Evolutionary conservation across 805 yeast genomes (phyloP).

Genomic region (Wickerhamomyces strasburgensis): DNA sequence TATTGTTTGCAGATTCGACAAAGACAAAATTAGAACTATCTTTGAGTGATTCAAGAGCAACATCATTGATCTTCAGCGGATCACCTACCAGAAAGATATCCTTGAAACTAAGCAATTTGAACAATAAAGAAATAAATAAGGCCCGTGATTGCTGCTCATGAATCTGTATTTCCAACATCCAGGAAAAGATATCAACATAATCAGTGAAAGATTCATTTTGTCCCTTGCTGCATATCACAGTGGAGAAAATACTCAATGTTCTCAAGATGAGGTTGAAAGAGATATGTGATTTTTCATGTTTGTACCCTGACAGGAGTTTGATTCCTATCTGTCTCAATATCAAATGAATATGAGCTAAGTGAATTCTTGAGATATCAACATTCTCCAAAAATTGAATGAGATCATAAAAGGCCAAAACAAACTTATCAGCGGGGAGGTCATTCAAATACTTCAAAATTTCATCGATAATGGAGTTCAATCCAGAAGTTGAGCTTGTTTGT

Average conservation of each 20-base stretch:
- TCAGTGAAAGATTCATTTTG: slow-evolving; percentile 33
- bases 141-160: slow-evolving; percentile 32
- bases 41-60: slow-evolving; percentile 3
- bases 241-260: slow-evolving; percentile 25
- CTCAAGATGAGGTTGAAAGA: slow-evolving; percentile 32
- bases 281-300: slow-evolving; percentile 36
- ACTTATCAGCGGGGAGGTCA: slow-evolving; percentile 7
- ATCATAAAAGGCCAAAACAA: slow-evolving; percentile 11
- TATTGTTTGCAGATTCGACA: background rate
- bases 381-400: slow-evolving; percentile 8
- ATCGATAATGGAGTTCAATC: slow-evolving; percentile 7
- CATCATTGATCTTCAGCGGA: background rate
- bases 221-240: slow-evolving; percentile 24
- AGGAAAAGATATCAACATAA: slow-evolving; percentile 42
- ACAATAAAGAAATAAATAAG: slow-evolving; percentile 30
- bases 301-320: slow-evolving; percentile 23
- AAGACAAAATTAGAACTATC: slow-evolving; percentile 13
- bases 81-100: slow-evolving; percentile 13
- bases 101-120: slow-evolving; percentile 26
- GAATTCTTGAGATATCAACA: slow-evolving; percentile 2
- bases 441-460: slow-evolving; percentile 13
- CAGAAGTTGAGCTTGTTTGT: slow-evolving; percentile 7
- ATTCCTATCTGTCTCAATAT: slow-evolving; percentile 16
- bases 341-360: slow-evolving; percentile 4
- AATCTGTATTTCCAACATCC: slow-evolving; percentile 39